These are phyloP conservation scores for Fusarium falciforme DNA, from an alignment of 2,329 filamentous ascomycete genomes.

Conservation along the genomic window DNA sequence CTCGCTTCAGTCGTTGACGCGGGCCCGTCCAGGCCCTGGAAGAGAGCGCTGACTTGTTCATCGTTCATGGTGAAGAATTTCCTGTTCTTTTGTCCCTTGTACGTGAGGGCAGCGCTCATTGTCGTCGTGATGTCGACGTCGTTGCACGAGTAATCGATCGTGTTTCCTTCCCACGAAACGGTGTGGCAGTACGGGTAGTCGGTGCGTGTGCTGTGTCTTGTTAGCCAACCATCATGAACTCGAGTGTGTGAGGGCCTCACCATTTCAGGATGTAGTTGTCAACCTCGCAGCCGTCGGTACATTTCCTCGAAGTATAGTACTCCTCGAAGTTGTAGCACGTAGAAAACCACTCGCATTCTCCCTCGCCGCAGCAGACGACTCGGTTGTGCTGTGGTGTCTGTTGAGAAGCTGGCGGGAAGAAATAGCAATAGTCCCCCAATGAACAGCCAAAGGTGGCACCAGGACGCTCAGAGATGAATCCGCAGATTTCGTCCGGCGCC, in stretches of 20 bases:
- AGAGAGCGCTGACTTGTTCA: not conserved
- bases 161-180: slow-evolving; percentile 9
- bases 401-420: slow-evolving; percentile 1
- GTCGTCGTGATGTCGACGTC: slow-evolving; percentile 16
- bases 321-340: slow-evolving; percentile 23
- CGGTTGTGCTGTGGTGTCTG: not conserved
- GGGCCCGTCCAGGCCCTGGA: not conserved
- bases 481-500: slow-evolving; percentile 15
- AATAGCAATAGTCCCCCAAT: not conserved
- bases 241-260: not conserved
- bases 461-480: slow-evolving; percentile 17
- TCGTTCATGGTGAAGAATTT: slow-evolving; percentile 8
- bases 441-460: slow-evolving; percentile 17
- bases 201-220: not conserved
- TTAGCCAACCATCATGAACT: not conserved
- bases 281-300: slow-evolving; percentile 19
- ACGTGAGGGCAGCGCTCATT: slow-evolving; percentile 23
- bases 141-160: slow-evolving; percentile 21
- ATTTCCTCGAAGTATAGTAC: slow-evolving; percentile 23
- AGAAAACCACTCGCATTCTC: slow-evolving; percentile 2
- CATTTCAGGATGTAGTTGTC: slow-evolving; percentile 25
- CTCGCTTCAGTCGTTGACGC: not conserved
- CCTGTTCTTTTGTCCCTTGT: slow-evolving; percentile 3
- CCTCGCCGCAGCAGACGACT: slow-evolving; percentile 11
- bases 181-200: slow-evolving; percentile 19